These are phyloP conservation scores for Saccharomyces hybrid DNA, from an alignment of 1,139 yeast genomes.

Conservation along the genomic window DNA sequence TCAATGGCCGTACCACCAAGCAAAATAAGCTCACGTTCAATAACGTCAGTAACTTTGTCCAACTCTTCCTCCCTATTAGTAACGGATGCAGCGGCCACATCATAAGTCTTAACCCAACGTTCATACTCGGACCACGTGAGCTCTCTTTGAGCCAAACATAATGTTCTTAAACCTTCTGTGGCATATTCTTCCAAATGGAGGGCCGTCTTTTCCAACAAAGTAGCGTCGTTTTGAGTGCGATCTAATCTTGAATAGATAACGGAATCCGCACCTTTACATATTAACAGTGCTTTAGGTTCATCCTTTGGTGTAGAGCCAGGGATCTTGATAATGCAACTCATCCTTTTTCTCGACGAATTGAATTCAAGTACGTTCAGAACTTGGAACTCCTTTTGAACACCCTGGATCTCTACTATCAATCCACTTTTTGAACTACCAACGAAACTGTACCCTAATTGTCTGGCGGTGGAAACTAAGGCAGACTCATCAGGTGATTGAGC, in stretches of 20 bases:
- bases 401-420: conserved; percentile 66
- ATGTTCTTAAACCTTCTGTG: conserved; percentile 88
- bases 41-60: conserved; percentile 68
- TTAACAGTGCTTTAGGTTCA: conserved; percentile 44
- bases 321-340: conserved; percentile 81
- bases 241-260: conserved; percentile 69
- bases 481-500: conserved; percentile 99
- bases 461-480: conserved; percentile 90
- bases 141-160: conserved; percentile 83
- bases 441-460: conserved; percentile 84
- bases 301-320: conserved; percentile 39
- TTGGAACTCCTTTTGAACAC: conserved; percentile 61
- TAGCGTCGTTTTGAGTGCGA: conserved; percentile 30
- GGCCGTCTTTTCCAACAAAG: conserved; percentile 56
- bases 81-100: conserved; percentile 69
- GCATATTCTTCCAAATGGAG: conserved; percentile 87
- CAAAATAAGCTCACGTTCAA: conserved; percentile 66
- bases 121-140: conserved; percentile 52
- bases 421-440: conserved; percentile 66
- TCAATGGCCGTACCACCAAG: conserved; percentile 98
- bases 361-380: conserved; percentile 73
- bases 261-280: conserved; percentile 93
- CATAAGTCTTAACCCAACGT: conserved; percentile 63
- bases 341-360: conserved; percentile 88
- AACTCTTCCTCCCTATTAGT: conserved; percentile 70